Conservation (phyloP, 2,329 filamentous ascomycete species). For the Xylariaceae sp. region DNA sequence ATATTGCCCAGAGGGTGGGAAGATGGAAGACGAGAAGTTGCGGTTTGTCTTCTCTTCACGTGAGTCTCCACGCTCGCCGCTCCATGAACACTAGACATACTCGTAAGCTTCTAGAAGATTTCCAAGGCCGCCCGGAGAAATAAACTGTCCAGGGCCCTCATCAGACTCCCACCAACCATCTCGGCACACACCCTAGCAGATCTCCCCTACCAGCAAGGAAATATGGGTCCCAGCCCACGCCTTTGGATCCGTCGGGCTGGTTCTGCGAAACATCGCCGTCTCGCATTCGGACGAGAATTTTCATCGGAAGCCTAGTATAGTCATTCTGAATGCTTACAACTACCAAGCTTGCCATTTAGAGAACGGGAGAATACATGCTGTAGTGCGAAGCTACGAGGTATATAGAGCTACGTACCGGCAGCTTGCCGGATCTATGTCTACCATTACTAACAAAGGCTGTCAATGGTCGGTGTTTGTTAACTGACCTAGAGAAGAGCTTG, state of each 20-base stretch:
- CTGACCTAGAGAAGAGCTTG: background rate
- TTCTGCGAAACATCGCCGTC: constrained; percentile 29
- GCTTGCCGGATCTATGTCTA: no score
- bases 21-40: no score
- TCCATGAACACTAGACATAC: constrained; percentile 12
- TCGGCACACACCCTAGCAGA: constrained; percentile 37
- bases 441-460: no score
- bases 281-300: constrained; percentile 13
- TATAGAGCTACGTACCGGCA: no score
- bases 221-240: constrained; percentile 38
- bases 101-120: constrained; percentile 31
- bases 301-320: constrained; percentile 4
- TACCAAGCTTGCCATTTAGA: background rate
- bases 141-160: constrained; percentile 14
- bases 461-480: no score
- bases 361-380: background rate
- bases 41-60: no score
- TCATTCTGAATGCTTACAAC: background rate
- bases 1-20: no score
- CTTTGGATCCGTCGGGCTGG: constrained; percentile 38
- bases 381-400: no score
- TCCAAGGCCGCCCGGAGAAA: constrained; percentile 20
- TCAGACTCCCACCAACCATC: constrained; percentile 19
- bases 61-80: no score
- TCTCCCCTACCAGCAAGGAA: constrained; percentile 35